A percentile compares a stretch with the other conserved stretches of the same genome.
phyloP scores from a whole-genome alignment of 1,284 basidiomycete genomes.

The Trichosporon sp. region DNA sequence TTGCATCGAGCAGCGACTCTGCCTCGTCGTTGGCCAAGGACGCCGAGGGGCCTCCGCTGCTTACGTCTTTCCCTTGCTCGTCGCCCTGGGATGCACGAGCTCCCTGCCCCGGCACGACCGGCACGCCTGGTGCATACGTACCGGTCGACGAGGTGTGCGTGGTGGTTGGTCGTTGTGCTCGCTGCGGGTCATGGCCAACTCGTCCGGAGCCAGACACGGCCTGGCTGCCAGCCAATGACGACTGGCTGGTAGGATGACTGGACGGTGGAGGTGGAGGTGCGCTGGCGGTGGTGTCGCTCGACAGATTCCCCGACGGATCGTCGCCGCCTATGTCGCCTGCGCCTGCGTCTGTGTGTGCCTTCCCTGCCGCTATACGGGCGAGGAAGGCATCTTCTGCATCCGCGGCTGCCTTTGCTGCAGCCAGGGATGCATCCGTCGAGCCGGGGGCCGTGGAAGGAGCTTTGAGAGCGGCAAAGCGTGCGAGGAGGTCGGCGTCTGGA shows the following conservation, averaged over 20 bases:
- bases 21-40: too few relatives aligned
- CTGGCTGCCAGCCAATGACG: not conserved
- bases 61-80: too few relatives aligned
- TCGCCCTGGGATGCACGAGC: too few relatives aligned
- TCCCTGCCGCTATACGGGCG: not conserved
- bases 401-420: not conserved
- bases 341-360: not conserved
- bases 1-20: slow-evolving; percentile 16
- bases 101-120: slow-evolving; percentile 11
- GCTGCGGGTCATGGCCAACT: not conserved
- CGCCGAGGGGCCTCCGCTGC: too few relatives aligned
- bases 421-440: not conserved
- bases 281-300: not conserved
- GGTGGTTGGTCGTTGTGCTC: too few relatives aligned
- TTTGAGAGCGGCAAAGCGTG: slow-evolving; percentile 11
- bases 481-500: slow-evolving; percentile 10
- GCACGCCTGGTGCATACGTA: not conserved
- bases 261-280: not conserved
- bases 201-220: not conserved
- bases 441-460: not conserved
- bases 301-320: slow-evolving; percentile 2
- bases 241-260: not conserved
- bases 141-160: too few relatives aligned
- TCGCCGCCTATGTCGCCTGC: not conserved
- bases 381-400: not conserved